These are phyloP conservation scores for Ogataea paradorogensis DNA, from an alignment of 805 yeast genomes.

Conservation along the genomic window DNA sequence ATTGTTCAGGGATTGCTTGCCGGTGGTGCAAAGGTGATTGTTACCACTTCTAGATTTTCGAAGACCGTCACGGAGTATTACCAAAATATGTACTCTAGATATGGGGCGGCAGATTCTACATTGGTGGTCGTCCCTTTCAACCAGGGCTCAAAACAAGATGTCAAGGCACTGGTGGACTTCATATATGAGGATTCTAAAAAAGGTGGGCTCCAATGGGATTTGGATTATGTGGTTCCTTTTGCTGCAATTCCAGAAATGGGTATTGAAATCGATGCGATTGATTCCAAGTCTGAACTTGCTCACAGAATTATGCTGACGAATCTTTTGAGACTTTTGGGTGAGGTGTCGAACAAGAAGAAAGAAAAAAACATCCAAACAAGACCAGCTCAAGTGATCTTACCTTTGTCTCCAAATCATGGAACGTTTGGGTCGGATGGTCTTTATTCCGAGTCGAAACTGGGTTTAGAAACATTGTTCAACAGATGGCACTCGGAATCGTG, in stretches of 20 bases:
- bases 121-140: constrained; percentile 97
- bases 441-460: constrained; percentile 95
- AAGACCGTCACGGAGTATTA: constrained; percentile 93
- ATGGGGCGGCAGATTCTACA: constrained; percentile 89
- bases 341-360: constrained; percentile 79
- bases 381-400: constrained; percentile 96
- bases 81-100: constrained; percentile 88
- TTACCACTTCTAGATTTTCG: constrained; percentile 94
- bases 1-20: constrained; percentile 88
- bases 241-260: constrained; percentile 99
- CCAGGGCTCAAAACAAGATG: constrained; percentile 96
- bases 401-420: constrained; percentile 98
- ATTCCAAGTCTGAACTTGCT: constrained; percentile 94
- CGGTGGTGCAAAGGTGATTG: constrained; percentile 98
- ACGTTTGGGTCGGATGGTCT: constrained; percentile 98
- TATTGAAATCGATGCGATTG: constrained; percentile 87
- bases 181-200: constrained; percentile 79
- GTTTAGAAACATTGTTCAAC: constrained; percentile 94
- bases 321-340: constrained; percentile 87
- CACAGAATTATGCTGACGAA: constrained; percentile 98
- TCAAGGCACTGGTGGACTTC: constrained; percentile 76
- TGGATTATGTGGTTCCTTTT: constrained; percentile 93
- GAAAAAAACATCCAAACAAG: constrained; percentile 80
- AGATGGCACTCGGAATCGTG: constrained; percentile 99
- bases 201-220: constrained; percentile 97